Evolutionary conservation across 2,329 filamentous ascomycete species (phyloP).

Genomic region (Aspergillus sp.): DNA sequence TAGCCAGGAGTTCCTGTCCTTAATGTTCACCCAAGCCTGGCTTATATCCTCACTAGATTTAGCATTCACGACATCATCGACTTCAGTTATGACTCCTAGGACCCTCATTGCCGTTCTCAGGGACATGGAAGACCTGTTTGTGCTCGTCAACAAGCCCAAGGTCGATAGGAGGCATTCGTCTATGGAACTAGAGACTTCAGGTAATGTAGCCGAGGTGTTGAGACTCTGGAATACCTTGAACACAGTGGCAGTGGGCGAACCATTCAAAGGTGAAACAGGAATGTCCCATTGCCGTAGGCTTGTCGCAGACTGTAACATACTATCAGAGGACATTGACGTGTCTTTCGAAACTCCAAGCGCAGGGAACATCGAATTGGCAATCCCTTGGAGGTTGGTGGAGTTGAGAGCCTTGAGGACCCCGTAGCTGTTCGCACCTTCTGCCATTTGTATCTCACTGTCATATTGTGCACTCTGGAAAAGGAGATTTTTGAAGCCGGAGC

Average conservation of each 20-base stretch:
- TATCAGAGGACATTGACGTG: constrained; percentile 50
- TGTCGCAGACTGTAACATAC: constrained; percentile 69
- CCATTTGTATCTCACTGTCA: constrained; percentile 66
- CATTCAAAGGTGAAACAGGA: constrained; percentile 57
- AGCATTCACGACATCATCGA: constrained; percentile 66
- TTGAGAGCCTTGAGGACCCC: constrained; percentile 70
- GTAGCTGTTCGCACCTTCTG: constrained; percentile 52
- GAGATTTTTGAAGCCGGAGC: constrained; percentile 75
- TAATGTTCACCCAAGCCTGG: constrained; percentile 55
- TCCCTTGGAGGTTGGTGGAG: constrained; percentile 70
- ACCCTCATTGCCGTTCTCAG: constrained; percentile 53
- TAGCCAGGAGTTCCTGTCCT: constrained; percentile 67
- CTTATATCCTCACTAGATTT: constrained; percentile 53
- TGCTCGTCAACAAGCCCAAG: constrained; percentile 32
- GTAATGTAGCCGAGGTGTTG: constrained; percentile 54
- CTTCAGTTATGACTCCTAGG: constrained; percentile 68
- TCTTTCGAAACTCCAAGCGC: constrained; percentile 48
- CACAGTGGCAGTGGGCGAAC: constrained; percentile 58
- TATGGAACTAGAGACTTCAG: constrained; percentile 49
- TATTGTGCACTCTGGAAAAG: constrained; percentile 86
- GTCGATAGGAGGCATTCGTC: constrained; percentile 52
- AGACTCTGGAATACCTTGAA: constrained; percentile 78
- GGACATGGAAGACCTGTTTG: constrained; percentile 30
- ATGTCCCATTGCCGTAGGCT: constrained; percentile 89
- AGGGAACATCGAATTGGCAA: constrained; percentile 72